Evolutionary conservation across 306 rosid genomes (phyloP).

Genomic region (Inga oerstediana): DNA sequence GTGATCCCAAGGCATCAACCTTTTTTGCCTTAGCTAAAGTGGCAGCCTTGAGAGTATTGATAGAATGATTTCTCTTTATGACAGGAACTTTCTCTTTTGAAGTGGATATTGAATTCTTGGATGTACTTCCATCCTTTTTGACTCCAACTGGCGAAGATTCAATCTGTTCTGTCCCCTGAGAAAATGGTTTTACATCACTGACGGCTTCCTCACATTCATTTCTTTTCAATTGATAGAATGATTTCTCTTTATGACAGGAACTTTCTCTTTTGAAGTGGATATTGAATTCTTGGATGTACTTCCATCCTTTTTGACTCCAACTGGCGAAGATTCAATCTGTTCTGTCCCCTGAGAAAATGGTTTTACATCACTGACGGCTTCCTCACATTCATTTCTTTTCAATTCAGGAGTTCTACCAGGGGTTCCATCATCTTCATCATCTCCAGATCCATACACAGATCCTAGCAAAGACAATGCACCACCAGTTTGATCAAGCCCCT

Average conservation of each 20-base stretch:
- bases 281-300: conserved; percentile 39
- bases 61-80: conserved; percentile 61
- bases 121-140: conserved; percentile 47
- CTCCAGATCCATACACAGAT: conserved; percentile 77
- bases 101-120: conserved; percentile 41
- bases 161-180: conserved; percentile 42
- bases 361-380: conserved; percentile 30
- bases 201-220: not conserved
- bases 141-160: conserved; percentile 42
- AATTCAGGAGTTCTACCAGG: conserved; percentile 28
- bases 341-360: conserved; percentile 41
- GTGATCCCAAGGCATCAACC: conserved; percentile 37
- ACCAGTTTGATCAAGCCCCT: conserved; percentile 55
- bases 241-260: conserved; percentile 62
- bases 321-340: conserved; percentile 41
- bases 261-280: conserved; percentile 59
- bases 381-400: not conserved
- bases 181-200: conserved; percentile 36
- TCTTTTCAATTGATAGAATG: conserved; percentile 34
- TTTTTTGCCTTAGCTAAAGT: conserved; percentile 44
- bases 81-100: conserved; percentile 63
- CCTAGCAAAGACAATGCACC: conserved; percentile 93
- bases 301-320: conserved; percentile 49
- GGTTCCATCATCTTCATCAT: conserved; percentile 68
- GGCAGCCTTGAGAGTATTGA: conserved; percentile 50